Evolutionary conservation across 228 moss, liverwort and hornwort genomes (phyloP).

Genomic region (Sphagnum magellanicum): DNA sequence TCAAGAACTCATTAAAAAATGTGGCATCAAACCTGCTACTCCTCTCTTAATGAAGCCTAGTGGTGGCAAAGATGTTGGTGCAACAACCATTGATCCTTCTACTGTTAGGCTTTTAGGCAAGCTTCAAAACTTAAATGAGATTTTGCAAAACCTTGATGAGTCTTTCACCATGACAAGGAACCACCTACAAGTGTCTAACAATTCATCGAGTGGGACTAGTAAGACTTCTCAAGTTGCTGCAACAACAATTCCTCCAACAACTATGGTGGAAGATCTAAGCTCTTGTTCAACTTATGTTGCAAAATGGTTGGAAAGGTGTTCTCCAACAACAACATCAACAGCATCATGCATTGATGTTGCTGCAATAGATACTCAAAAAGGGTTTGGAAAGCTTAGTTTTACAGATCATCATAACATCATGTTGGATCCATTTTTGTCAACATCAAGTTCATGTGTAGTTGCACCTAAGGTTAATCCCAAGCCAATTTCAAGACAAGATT

Average conservation of each 20-base stretch:
- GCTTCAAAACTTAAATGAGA: slow-evolving; percentile 33
- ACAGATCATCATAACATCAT: background rate
- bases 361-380: background rate
- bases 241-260: no score
- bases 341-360: background rate
- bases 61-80: no score
- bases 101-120: slow-evolving; percentile 31
- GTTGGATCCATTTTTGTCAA: no score
- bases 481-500: background rate
- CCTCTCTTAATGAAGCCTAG: no score
- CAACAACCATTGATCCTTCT: slow-evolving; percentile 10
- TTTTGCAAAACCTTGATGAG: slow-evolving; percentile 32
- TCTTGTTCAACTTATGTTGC: background rate
- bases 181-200: no score
- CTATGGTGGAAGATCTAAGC: no score
- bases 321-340: background rate
- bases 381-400: background rate
- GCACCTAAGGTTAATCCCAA: background rate
- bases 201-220: background rate
- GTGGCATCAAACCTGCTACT: background rate
- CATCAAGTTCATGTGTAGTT: no score
- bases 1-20: slow-evolving; percentile 15
- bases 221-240: background rate
- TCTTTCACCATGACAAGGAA: background rate
- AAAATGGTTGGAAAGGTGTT: background rate